phyloP scores from a whole-genome alignment of 2,329 filamentous ascomycete genomes.

The Microsporum canis region DNA sequence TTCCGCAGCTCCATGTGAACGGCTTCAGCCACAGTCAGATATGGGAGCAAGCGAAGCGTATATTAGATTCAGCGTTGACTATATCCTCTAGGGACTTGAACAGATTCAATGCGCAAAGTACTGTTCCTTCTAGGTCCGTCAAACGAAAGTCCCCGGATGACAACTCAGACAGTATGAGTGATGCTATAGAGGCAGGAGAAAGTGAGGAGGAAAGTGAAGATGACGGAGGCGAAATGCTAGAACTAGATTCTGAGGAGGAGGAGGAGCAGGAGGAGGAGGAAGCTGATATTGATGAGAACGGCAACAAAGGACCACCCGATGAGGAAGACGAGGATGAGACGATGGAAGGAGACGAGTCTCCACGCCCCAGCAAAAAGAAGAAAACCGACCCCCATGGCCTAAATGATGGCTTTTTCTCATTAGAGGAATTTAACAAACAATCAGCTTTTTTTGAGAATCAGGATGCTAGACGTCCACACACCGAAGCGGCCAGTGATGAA shows the following conservation, averaged over 20 bases:
- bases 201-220: conserved; percentile 12
- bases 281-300: conserved; percentile 14
- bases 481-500: conserved; percentile 66
- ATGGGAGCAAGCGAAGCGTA: conserved; percentile 83
- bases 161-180: not conserved
- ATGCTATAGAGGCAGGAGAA: conserved; percentile 3
- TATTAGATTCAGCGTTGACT: conserved; percentile 55
- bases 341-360: not conserved
- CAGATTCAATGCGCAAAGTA: not conserved
- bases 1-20: conserved; percentile 72
- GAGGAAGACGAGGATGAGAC: not conserved
- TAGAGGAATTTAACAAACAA: conserved; percentile 93
- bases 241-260: conserved; percentile 27
- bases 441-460: conserved; percentile 81
- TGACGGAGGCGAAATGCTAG: conserved; percentile 12
- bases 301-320: conserved; percentile 6
- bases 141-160: not conserved
- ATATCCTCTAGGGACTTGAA: conserved; percentile 42
- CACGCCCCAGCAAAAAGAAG: not conserved
- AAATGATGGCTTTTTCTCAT: conserved; percentile 96
- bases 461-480: conserved; percentile 64
- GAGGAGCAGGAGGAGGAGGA: conserved; percentile 19
- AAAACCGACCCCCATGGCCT: conserved; percentile 61
- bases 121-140: not conserved
- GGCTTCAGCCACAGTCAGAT: conserved; percentile 83